Base-by-base conservation (phyloP, 1,284 basidiomycete species). In the Leccinum pachyderme region DNA sequence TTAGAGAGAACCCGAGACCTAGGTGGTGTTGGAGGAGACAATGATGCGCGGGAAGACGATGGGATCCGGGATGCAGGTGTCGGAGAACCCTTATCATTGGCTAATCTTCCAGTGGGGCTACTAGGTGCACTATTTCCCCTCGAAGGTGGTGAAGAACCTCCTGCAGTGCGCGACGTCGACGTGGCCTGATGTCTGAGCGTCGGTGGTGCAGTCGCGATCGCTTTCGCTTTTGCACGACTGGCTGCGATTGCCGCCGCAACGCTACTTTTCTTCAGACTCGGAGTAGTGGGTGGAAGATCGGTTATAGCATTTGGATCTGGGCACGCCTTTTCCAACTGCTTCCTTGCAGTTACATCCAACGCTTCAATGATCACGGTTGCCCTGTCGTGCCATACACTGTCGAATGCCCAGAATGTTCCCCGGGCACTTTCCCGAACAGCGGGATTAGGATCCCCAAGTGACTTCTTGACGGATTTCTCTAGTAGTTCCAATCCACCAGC, bases 281-380 rank as follows among this genome's bases (percentile, higher is more conserved):
- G 80, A 12, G 82, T 80, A 3, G 77, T 73, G 8, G 75, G 67
- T 12, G 75, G 66, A 41, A 81, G 59, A 44, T 62, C 69, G 3
- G 70, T 68, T 4, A 79, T 67, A 7, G 68, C 68, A 28, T 76
- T 73, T 7, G 82, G 79, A 62, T 82, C 76, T 0, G 92, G 89
- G 63, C 89, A 89, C 0, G 78, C 84, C 71, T 89, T 95, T 66
- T 96, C 93, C 22, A 99, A 74, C 69, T 94, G 89, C 74, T 93
- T 97, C 60, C 83, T 81, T 3, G 85, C 86, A 1, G 75, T 72
- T 1, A 78, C 62, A 66, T 98, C 95, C 53, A 98, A 75, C 2
- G 77, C 68, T 35, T 84, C 82, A 53, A 95, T 65, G 53, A 99
- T 81, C 2, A 69, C 67, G 22, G 73, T 70, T 15, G 83, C 93